Conservation (phyloP, 2,329 filamentous ascomycete species). For the Colletotrichum plurivorum region DNA sequence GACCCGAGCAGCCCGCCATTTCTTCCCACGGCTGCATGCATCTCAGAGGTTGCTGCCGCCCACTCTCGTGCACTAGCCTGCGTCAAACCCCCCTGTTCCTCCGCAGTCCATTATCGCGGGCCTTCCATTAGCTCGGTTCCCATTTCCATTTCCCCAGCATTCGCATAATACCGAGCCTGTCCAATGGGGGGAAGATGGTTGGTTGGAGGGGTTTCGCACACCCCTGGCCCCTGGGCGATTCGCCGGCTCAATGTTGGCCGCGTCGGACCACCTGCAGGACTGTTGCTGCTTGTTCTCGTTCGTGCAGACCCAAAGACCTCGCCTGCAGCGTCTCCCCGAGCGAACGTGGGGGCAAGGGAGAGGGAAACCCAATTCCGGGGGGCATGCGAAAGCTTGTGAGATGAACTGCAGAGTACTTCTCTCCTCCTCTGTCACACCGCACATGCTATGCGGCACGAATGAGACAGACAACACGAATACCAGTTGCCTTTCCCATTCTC, state of each 20-base stretch:
- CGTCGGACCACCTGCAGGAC: constrained; percentile 24
- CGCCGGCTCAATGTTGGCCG: background rate
- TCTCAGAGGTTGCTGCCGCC: background rate
- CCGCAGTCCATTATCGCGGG: constrained; percentile 34
- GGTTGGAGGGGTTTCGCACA: background rate
- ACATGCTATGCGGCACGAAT: background rate
- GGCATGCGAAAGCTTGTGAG: constrained; percentile 33
- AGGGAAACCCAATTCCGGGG: background rate
- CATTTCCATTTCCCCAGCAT: constrained; percentile 41
- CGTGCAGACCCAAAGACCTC: too few relatives aligned
- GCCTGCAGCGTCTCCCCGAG: constrained; percentile 7
- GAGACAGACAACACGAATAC: background rate
- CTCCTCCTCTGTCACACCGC: constrained; percentile 4
- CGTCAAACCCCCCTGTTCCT: constrained; percentile 13
- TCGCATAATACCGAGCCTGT: constrained; percentile 32
- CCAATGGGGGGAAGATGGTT: constrained; percentile 22
- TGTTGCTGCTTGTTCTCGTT: background rate
- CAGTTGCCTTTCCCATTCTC: constrained; percentile 5
- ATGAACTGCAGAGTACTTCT: constrained; percentile 25
- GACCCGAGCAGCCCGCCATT: constrained; percentile 30
- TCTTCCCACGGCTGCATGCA: background rate
- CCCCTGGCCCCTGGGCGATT: background rate
- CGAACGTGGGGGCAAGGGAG: constrained; percentile 29
- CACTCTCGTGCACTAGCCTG: background rate
- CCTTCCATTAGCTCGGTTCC: constrained; percentile 39